Percentiles rank a stretch among this genome's conserved stretches.
phyloP scores from a whole-genome alignment of 805 yeast species.

The Pichia scutulata region DNA sequence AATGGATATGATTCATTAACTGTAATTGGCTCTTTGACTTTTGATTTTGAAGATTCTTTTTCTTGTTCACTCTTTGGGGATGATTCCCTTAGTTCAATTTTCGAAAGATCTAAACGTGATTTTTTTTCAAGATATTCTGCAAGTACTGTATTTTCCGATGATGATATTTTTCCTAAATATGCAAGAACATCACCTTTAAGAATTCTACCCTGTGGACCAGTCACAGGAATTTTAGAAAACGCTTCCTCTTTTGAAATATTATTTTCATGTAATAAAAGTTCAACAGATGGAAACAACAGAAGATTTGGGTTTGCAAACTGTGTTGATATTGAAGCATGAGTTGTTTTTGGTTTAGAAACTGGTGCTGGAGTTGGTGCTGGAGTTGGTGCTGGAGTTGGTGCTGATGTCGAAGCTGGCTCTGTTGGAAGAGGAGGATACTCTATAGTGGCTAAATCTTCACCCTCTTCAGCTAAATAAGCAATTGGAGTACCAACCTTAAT shows the following conservation, averaged over 20 bases:
- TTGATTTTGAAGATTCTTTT: conserved; percentile 20
- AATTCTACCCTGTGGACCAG: conserved; percentile 85
- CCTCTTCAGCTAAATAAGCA: conserved; percentile 83
- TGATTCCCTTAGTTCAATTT: conserved; percentile 40
- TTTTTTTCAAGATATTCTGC: conserved; percentile 48
- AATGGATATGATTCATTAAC: conserved; percentile 1
- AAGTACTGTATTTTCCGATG: conserved; percentile 44
- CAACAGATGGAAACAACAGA: conserved; percentile 73
- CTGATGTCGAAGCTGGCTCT: conserved; percentile 4
- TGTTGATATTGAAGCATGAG: conserved; percentile 14
- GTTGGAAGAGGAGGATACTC: conserved; percentile 41
- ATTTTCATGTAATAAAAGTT: conserved; percentile 51
- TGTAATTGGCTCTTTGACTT: conserved; percentile 26
- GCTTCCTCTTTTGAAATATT: conserved; percentile 67
- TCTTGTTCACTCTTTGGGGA: conserved; percentile 2
- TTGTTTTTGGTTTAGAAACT: conserved; percentile 4
- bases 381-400: conserved; percentile 11
- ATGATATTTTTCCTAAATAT: conserved; percentile 62
- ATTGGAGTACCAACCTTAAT: conserved; percentile 84
- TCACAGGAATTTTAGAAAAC: conserved; percentile 58
- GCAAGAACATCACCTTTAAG: conserved; percentile 90
- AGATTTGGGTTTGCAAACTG: conserved; percentile 56
- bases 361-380: conserved; percentile 18
- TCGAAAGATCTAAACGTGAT: conserved; percentile 63
- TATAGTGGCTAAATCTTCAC: conserved; percentile 66